A percentile compares a stretch with the other conserved stretches of the same genome.
Conservation (phyloP, 139 green algal species). For the Coelastrella sp. region DNA sequence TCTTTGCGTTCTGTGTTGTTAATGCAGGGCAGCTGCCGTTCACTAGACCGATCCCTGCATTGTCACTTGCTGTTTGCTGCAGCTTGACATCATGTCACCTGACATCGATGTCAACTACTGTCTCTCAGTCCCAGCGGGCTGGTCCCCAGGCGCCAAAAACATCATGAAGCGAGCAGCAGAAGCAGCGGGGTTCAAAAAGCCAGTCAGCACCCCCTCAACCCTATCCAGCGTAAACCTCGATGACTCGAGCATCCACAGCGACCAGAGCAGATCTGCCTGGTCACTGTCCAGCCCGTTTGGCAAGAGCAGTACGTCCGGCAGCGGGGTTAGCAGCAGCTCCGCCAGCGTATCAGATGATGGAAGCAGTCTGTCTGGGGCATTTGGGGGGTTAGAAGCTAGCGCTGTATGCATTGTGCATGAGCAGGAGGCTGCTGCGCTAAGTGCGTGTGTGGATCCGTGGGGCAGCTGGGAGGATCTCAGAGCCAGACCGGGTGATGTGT, state of each 20-base stretch:
- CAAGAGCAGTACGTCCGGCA: neutral
- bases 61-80: no score
- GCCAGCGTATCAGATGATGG: neutral
- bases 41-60: no score
- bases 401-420: neutral
- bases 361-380: neutral
- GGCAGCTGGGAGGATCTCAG: neutral
- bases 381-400: neutral
- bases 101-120: neutral
- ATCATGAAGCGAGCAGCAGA: neutral
- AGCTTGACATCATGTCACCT: no score
- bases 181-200: neutral
- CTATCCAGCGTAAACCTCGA: neutral
- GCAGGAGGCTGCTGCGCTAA: conserved; percentile 1
- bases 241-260: neutral
- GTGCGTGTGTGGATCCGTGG: neutral
- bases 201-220: neutral
- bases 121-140: neutral
- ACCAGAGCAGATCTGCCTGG: no score
- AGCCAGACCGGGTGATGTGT: neutral
- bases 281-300: neutral
- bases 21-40: no score
- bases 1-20: no score
- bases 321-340: neutral
- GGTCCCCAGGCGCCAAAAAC: neutral